Percentiles rank a stretch among this genome's conserved stretches.
phyloP scores from a whole-genome alignment of 306 rosid species.

The Clitoria ternatea region DNA sequence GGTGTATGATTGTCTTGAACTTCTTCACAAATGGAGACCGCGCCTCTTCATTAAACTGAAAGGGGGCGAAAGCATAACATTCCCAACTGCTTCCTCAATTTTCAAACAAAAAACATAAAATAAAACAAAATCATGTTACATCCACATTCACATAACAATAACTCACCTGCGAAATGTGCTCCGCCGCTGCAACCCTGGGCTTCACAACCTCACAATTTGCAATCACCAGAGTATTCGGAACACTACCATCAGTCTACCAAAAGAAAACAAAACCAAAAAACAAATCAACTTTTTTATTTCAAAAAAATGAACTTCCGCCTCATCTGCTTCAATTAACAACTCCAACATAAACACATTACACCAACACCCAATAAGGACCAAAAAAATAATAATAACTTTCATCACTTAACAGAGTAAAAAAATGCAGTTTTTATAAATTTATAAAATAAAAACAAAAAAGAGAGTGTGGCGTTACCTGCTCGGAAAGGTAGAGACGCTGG shows the following conservation, averaged over 20 bases:
- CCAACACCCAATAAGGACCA: background rate
- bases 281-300: background rate
- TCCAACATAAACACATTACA: background rate
- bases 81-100: constrained; percentile 2
- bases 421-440: background rate
- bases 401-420: background rate
- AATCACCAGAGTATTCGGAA: constrained; percentile 95
- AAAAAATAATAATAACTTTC: background rate
- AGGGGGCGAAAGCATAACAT: background rate
- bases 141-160: background rate
- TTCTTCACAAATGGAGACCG: constrained; percentile 99
- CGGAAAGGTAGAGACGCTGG: constrained; percentile 92
- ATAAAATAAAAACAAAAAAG: background rate
- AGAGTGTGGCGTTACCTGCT: constrained; percentile 47
- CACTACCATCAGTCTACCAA: constrained; percentile 90
- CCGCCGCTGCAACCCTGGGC: constrained; percentile 99
- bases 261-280: background rate
- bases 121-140: no score
- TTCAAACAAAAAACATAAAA: background rate
- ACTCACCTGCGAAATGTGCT: constrained; percentile 91
- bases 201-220: constrained; percentile 98
- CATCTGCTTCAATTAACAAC: background rate
- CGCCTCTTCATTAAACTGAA: constrained; percentile 96
- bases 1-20: constrained; percentile 98
- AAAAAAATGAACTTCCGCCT: background rate